These are phyloP conservation scores for Aspergillus niger DNA, from an alignment of 2,329 filamentous ascomycete species.

Conservation along the genomic window DNA sequence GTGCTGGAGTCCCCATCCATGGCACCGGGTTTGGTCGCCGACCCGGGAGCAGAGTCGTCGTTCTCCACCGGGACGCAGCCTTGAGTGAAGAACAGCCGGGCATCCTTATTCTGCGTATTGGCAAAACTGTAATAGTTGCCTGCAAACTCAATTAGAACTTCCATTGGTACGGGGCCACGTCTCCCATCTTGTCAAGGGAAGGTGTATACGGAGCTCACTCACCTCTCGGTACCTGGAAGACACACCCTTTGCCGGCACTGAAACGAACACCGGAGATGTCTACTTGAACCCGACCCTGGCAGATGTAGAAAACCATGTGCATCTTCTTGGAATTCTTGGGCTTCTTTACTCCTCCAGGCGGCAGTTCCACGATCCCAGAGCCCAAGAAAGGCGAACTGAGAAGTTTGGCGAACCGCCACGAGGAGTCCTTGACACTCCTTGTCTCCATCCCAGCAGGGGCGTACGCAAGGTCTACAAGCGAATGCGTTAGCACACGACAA, in stretches of 20 bases:
- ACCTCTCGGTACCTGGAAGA: conserved; percentile 96
- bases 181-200: neutral
- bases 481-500: neutral
- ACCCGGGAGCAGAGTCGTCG: conserved; percentile 29
- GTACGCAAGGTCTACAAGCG: conserved; percentile 59
- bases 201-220: conserved; percentile 42
- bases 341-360: conserved; percentile 78
- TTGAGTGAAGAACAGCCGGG: conserved; percentile 89
- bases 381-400: conserved; percentile 83
- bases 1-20: conserved; percentile 26
- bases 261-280: conserved; percentile 64
- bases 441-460: conserved; percentile 59
- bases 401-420: conserved; percentile 88
- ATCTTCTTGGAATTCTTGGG: conserved; percentile 92
- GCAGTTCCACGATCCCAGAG: conserved; percentile 84
- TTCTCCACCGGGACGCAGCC: conserved; percentile 63
- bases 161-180: neutral
- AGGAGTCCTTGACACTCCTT: conserved; percentile 62
- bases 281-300: conserved; percentile 78
- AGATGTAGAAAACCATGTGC: conserved; percentile 96
- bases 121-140: conserved; percentile 92
- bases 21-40: conserved; percentile 26
- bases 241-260: conserved; percentile 80
- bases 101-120: conserved; percentile 72
- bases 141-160: conserved; percentile 40